These are phyloP conservation scores for Leptographium wingfieldii DNA, from an alignment of 2,329 filamentous ascomycete species.

Conservation along the genomic window DNA sequence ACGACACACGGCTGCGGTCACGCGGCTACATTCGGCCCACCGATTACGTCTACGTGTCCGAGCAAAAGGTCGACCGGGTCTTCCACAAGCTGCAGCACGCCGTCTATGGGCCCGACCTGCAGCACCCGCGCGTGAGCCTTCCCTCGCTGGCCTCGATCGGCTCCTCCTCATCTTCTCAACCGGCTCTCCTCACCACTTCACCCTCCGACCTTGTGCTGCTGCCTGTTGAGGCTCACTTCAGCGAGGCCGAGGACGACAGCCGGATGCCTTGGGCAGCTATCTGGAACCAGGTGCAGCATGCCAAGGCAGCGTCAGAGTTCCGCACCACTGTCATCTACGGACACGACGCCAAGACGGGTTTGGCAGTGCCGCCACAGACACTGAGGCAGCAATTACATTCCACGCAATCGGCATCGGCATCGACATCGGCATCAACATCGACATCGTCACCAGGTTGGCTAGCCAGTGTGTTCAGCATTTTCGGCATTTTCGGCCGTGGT, in stretches of 20 bases:
- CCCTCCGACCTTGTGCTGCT: conserved; percentile 13
- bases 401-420: background rate
- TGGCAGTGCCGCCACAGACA: conserved; percentile 27
- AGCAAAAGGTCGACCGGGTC: conserved; percentile 11
- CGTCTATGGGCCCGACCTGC: conserved; percentile 8
- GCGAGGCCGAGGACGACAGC: conserved; percentile 29
- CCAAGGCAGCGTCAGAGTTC: conserved; percentile 13
- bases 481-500: background rate
- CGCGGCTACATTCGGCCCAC: conserved; percentile 8
- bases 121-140: conserved; percentile 7
- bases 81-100: conserved; percentile 9
- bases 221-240: conserved; percentile 26
- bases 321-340: conserved; percentile 70
- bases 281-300: conserved; percentile 41
- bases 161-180: conserved; percentile 5
- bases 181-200: background rate
- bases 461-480: background rate
- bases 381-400: background rate
- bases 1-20: conserved; percentile 16
- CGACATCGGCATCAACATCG: background rate
- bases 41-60: conserved; percentile 9
- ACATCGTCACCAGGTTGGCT: background rate
- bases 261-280: conserved; percentile 48
- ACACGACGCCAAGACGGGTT: conserved; percentile 65
- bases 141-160: conserved; percentile 1